Evolutionary conservation across 2,329 filamentous ascomycete species (phyloP), one percentile per base, ranked within the genome.

Genomic region (Onygena corvina): DNA sequence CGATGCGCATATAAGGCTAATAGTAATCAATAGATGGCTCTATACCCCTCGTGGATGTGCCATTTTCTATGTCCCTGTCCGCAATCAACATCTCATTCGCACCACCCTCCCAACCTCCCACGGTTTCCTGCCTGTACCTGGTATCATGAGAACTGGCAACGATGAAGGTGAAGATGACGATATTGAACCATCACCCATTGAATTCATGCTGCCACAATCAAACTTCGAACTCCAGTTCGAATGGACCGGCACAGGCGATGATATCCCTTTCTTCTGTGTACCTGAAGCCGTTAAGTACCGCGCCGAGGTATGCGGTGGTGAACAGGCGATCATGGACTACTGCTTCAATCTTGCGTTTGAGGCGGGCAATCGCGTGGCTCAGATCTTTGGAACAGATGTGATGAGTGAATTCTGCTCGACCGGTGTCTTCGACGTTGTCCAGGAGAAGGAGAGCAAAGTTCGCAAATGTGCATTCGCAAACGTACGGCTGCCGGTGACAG

Each of bases 41-140:
- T 81, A 79, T 60, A 77, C 79, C 0, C 90, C 89, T 0, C 80
- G 89, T 27, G 83, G 82, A 12, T 88, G 84, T 61, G 87, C 87
- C 2, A 71, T 92, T 3, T 77, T 95, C 55, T 84, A 93, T 65
- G 84, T 92, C 1, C 84, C 88, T 0, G 52, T 72, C 14, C 75
- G 83, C 18, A 88, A 93, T 64, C 90, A 95, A 63, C 68, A 72
- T 45, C 65, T 93, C 36, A 79, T 95, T 35, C 76, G 80, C 11
- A 81, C 81, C 1, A 82, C 86, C 0, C 64, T 93, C 25, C 85
- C 87, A 0, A 94, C 87, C 0, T 87, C 82, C 33, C 85, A 89
- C 63, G 84, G 86, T 0, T 94, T 86, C 64, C 60, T 76, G 0
- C 73, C 85, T 0, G 45, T 49, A 2, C 51, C 58, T 1, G 30